Evolutionary conservation across 2,329 filamentous ascomycete genomes (phyloP), one percentile per base, ranked within the genome.

Genomic region (Diplodia sapinea): DNA sequence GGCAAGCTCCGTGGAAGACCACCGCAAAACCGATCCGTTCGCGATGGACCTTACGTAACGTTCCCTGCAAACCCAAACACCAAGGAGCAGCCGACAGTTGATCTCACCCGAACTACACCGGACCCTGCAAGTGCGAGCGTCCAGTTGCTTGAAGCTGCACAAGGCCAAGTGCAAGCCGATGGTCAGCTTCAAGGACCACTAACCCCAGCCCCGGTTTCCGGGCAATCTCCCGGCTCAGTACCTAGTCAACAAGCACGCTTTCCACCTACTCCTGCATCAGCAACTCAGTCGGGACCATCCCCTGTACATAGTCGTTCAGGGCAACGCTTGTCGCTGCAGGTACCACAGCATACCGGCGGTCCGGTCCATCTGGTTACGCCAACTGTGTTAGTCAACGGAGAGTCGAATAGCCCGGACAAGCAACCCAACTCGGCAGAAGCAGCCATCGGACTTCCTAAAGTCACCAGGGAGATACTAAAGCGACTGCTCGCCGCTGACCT

Each of bases 1-100:
- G 89, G 90, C 1, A 96, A 94, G 76, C 84, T 91, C 15, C 84
- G 93, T 71, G 93, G 94, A 7, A 84, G 94, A 68, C 94, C 94
- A 51, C 92, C 92, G 0, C 91, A 89, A 67, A 91, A 90, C 72
- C 86, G 88, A 31, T 85, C 84, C n/a, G 83, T 85, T 0, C 83
- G 87, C 15, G 88, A 91, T 70, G 88, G 88, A 0, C 88, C 90
- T 0, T 91, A 89, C 71, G 88, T 88, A 4, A 89, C 90, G 0
- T 91, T 91, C 70, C 88, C 89, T 3, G 87, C 86, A 15, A 88
- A 87, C 70, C 85, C 86, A 36, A 78, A 78, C 54, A 81, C 78
- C 47, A 84, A 80, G 71, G 80, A 82, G 71, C 80, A 79, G 6
- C 79, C 82, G 13, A 82, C 80, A 6, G 81, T 83, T 38, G 81